Evolutionary conservation across 192 early-diverging fungal genomes (phyloP).

Genomic region (Rhizophlyctis rosea): DNA sequence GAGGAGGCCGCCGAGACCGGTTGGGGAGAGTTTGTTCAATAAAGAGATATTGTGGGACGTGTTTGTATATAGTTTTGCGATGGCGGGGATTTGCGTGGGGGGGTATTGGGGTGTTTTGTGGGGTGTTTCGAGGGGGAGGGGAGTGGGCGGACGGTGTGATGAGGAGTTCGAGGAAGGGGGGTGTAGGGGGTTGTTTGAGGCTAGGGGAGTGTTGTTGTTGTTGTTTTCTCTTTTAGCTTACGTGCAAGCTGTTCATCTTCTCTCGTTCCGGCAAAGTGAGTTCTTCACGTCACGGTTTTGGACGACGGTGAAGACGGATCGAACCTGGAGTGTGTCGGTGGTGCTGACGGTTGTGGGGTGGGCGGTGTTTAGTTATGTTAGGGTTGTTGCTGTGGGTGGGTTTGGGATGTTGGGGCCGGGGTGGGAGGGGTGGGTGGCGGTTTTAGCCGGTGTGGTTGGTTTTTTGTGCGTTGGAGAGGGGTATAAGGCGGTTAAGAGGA

Average conservation of each 20-base stretch:
- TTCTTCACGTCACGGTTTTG: not conserved
- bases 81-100: constrained; percentile 58
- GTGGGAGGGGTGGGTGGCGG: not conserved
- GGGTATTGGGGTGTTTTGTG: constrained; percentile 34
- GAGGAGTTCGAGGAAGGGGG: not conserved
- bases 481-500: constrained; percentile 12
- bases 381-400: constrained; percentile 8
- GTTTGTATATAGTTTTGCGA: constrained; percentile 60
- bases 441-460: too few species aligned
- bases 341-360: not conserved
- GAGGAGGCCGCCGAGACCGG: constrained; percentile 67
- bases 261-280: constrained; percentile 5
- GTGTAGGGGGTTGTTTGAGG: not conserved
- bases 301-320: not conserved
- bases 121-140: not conserved
- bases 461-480: too few species aligned
- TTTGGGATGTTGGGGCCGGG: not conserved
- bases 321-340: not conserved
- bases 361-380: not conserved
- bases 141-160: constrained; percentile 5
- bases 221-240: not conserved
- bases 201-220: not conserved
- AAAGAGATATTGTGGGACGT: constrained; percentile 66
- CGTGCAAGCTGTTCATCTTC: constrained; percentile 7
- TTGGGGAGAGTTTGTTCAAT: constrained; percentile 65